phyloP scores from a whole-genome alignment of 192 early-diverging fungal species.

The Linnemannia elongata region DNA sequence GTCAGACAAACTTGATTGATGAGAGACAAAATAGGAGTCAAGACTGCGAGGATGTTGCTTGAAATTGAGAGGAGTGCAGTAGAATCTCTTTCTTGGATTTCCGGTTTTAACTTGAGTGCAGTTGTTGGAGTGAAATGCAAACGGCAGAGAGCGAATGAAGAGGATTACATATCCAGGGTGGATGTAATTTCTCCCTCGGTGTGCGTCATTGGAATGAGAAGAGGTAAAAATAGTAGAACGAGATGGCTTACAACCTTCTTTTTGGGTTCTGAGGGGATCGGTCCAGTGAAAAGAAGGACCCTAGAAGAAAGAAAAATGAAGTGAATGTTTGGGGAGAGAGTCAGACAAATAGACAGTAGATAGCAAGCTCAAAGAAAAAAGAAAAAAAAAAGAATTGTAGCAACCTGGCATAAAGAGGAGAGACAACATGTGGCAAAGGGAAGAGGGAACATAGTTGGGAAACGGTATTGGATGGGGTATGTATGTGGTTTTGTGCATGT shows the following conservation, averaged over 20 bases:
- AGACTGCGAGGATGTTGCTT: background rate
- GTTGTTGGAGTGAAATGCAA: background rate
- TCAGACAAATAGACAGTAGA: background rate
- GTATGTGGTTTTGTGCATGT: background rate
- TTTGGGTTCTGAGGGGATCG: background rate
- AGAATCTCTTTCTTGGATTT: background rate
- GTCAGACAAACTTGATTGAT: background rate
- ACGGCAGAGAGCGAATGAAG: background rate
- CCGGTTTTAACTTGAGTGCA: background rate
- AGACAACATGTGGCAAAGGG: background rate
- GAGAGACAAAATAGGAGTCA: background rate
- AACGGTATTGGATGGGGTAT: background rate
- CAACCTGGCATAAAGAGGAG: background rate
- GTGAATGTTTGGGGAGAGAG: too few relatives aligned
- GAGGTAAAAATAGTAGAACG: background rate
- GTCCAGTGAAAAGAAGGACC: background rate
- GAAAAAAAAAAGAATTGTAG: background rate
- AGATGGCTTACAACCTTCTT: background rate
- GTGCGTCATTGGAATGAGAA: background rate
- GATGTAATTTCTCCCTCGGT: background rate
- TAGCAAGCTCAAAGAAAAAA: too few relatives aligned
- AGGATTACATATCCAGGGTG: background rate
- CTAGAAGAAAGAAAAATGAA: background rate
- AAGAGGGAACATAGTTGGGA: background rate
- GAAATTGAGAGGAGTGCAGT: background rate